Conservation (phyloP, 2,329 filamentous ascomycete genomes). For the Bimuria novae-zelandiae region DNA sequence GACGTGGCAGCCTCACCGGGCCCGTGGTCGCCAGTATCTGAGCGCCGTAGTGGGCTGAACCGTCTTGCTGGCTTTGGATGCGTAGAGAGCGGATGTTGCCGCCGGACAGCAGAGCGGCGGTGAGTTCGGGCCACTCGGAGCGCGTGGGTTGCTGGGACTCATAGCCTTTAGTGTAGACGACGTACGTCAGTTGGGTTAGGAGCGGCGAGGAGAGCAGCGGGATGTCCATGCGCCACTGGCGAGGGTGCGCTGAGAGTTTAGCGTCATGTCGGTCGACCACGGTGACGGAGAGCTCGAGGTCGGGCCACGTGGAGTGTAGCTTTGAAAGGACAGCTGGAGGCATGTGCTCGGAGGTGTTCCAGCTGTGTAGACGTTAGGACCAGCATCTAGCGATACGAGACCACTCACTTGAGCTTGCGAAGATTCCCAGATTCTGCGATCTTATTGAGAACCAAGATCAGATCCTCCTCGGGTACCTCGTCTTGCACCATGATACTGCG, state of each 20-base stretch:
- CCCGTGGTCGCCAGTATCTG: neutral
- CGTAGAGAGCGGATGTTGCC: slow-evolving; percentile 1
- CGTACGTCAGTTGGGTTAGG: slow-evolving; percentile 9
- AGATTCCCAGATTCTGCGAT: slow-evolving; percentile 6
- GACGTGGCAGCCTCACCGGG: neutral
- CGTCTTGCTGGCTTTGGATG: neutral
- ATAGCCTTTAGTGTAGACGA: slow-evolving; percentile 10
- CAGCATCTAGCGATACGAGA: neutral
- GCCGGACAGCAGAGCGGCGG: slow-evolving; percentile 1
- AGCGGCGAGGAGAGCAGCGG: slow-evolving; percentile 15
- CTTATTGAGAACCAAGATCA: slow-evolving; percentile 9
- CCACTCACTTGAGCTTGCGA: slow-evolving; percentile 4
- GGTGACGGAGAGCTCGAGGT: slow-evolving; percentile 12
- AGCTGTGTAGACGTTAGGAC: slow-evolving; percentile 11
- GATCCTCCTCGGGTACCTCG: slow-evolving; percentile 11
- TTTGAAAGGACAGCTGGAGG: slow-evolving; percentile 9
- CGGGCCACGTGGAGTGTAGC: slow-evolving; percentile 12
- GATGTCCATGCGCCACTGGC: slow-evolving; percentile 17
- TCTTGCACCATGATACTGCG: slow-evolving; percentile 10
- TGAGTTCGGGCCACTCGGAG: slow-evolving; percentile 16
- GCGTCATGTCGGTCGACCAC: slow-evolving; percentile 1
- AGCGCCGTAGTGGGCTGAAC: too few species aligned
- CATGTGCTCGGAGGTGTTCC: slow-evolving; percentile 10
- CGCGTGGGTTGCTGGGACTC: neutral
- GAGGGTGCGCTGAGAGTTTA: neutral